These are phyloP conservation scores for Gossypium ekmanianum DNA, from an alignment of 345 rosid genomes.

Conservation along the genomic window DNA sequence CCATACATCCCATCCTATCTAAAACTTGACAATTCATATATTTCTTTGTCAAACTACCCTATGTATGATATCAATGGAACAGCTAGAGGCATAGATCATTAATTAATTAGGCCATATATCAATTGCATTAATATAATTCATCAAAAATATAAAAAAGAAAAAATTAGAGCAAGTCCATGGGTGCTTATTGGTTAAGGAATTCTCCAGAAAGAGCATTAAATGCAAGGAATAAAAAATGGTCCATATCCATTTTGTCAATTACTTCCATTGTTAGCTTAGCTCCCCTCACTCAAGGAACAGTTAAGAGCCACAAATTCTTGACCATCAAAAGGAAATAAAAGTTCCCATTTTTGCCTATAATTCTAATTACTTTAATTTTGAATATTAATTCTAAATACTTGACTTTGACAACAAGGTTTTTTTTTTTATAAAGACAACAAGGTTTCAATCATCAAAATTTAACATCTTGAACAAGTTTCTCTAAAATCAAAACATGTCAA, in stretches of 20 bases:
- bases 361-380: too few species aligned
- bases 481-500: background rate
- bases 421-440: background rate
- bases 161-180: background rate
- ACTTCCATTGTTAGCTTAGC: background rate
- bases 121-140: background rate
- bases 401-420: background rate
- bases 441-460: background rate
- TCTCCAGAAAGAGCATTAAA: background rate
- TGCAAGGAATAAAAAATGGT: background rate
- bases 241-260: constrained; percentile 7
- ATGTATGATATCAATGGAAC: background rate
- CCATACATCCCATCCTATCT: background rate
- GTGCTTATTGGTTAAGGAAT: background rate
- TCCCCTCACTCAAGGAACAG: background rate
- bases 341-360: background rate
- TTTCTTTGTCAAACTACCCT: background rate
- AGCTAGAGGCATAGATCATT: background rate
- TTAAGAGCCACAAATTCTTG: background rate
- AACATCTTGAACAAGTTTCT: constrained; percentile 1
- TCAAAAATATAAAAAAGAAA: background rate
- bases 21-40: background rate
- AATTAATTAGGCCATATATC: background rate
- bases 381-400: background rate
- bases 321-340: background rate